Evolutionary conservation across 257 asterid genomes (phyloP), one percentile per base, ranked within the genome.

Genomic region (Capsicum chinense): DNA sequence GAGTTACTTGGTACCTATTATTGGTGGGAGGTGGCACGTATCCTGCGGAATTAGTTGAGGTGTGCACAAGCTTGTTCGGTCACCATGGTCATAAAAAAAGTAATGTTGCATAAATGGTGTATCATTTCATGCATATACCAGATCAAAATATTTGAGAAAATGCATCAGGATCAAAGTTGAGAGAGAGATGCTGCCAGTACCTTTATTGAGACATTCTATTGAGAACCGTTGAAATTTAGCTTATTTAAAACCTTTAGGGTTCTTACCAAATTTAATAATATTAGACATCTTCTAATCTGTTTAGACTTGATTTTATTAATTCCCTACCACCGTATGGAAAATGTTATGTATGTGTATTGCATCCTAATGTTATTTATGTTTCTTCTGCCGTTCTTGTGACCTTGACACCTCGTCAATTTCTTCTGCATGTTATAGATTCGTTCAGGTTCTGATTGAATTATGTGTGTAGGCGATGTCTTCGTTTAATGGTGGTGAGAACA

Each of bases 391-490:
- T 21, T 35, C 63, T 62, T 14, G 63, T 62, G 71, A 81, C 44
- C 78, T 81, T 3, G 26, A 62, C 76, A 59, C 58, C 78, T 81
- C 7, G 14, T 81, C 84, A 59, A 14, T 63, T 50, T 26, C 66
- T 78, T 78, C 16, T 78, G 64, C 19, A 48, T 21, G 42, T 52
- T 54, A 50, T 78, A 54, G 66, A 54, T 78, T 70, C 12, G 19
- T 15, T 78, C 54, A 26, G 26, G 13, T 94, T 14, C 59, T 78
- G 26, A 78, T 78, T 78, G 11, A 54, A 13, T 68, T 68, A 2
- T 67, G 57, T 56, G 80, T 54, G 50, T 68, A 95, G 97, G 98
- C 98, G 73, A 80, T 94, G 89, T 86, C 91, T 80, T 92, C 95
- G 15, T 89, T 94, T 81, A 87, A 88, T 73, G 85, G 83, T 69